A percentile compares a stretch with the other conserved stretches of the same genome.
These are phyloP conservation scores for Metarhizium guizhouense DNA, from an alignment of 2,329 filamentous ascomycete genomes.

Conservation along the genomic window DNA sequence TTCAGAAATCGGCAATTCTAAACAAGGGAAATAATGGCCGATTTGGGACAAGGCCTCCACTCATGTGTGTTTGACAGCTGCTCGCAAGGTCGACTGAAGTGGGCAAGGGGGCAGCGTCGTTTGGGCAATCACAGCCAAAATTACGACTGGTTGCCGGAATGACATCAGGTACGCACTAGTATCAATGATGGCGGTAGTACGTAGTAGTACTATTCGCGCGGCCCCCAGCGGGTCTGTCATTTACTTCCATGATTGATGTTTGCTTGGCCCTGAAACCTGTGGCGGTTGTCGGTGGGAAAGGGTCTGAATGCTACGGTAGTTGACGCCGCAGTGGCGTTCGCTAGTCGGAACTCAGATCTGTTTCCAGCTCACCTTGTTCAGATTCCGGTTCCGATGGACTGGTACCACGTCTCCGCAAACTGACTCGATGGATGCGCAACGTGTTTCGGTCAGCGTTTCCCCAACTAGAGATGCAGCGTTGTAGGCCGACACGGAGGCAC, in stretches of 20 bases:
- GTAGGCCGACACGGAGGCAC: too few species aligned
- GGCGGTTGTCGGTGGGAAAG: neutral
- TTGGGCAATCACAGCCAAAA: neutral
- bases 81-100: constrained; percentile 26
- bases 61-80: constrained; percentile 6
- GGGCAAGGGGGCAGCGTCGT: constrained; percentile 14
- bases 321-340: neutral
- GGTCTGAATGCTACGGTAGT: neutral
- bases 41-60: neutral
- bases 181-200: too few species aligned
- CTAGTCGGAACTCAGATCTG: neutral
- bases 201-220: too few species aligned
- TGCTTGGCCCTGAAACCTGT: neutral
- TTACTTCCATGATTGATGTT: neutral
- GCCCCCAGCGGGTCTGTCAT: neutral
- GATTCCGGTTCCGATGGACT: neutral
- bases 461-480: too few species aligned
- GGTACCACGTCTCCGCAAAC: neutral
- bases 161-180: neutral
- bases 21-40: neutral
- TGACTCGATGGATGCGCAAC: neutral
- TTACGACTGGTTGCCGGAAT: neutral
- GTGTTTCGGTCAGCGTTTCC: neutral
- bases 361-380: neutral
- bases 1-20: neutral